Conservation (phyloP, 2,329 filamentous ascomycete species). For the Purpureocillium lavendulum region DNA sequence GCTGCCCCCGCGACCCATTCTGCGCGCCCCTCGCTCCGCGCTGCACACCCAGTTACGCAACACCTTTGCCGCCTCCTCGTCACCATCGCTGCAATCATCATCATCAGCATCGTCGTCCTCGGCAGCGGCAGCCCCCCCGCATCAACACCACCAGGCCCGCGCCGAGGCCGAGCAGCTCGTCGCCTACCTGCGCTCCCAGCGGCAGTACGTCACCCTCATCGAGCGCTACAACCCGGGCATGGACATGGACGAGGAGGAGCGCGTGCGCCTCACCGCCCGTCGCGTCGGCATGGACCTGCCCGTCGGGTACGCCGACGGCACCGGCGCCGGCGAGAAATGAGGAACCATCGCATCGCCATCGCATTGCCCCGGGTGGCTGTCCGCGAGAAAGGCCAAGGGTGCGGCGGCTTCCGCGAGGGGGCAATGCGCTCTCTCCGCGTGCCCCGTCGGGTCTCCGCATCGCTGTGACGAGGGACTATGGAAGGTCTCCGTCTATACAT, state of each 20-base stretch:
- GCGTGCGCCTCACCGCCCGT: constrained; percentile 73
- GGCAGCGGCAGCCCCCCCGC: constrained; percentile 14
- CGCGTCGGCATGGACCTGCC: constrained; percentile 89
- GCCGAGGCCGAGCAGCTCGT: constrained; percentile 62
- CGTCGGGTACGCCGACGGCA: constrained; percentile 47
- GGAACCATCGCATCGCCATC: too few species aligned
- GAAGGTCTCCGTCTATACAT: too few species aligned
- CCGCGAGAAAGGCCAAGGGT: too few species aligned
- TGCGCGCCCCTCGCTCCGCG: constrained; percentile 49
- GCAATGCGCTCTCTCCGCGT: too few species aligned
- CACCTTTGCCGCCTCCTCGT: constrained; percentile 11
- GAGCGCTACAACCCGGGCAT: constrained; percentile 94
- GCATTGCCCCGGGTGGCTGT: too few species aligned
- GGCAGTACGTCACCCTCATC: constrained; percentile 69
- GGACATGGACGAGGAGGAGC: constrained; percentile 78
- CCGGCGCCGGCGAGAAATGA: not conserved
- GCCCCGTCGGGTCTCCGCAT: too few species aligned
- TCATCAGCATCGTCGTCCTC: constrained; percentile 5
- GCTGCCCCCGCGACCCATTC: constrained; percentile 62
- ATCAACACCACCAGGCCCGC: constrained; percentile 8
- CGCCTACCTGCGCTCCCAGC: constrained; percentile 76
- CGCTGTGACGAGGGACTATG: too few species aligned
- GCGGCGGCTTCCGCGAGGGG: too few species aligned
- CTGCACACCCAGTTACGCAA: constrained; percentile 22
- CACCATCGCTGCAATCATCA: too few species aligned